A percentile compares a stretch with the other conserved stretches of the same genome.
These are phyloP conservation scores for Pichia sporocuriosa DNA, from an alignment of 805 yeast genomes.

Conservation along the genomic window DNA sequence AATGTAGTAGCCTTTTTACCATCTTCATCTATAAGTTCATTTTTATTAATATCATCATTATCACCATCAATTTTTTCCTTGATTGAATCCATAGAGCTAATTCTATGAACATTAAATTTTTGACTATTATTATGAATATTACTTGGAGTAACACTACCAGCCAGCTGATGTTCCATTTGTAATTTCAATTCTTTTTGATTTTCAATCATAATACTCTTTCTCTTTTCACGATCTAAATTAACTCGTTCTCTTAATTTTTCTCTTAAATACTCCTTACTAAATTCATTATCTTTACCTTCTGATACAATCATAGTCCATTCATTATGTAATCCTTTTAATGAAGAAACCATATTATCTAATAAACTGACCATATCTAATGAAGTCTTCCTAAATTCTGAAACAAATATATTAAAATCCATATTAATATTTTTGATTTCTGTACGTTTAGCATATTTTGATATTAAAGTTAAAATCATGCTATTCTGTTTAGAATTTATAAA, in stretches of 20 bases:
- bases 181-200: conserved; percentile 3
- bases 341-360: conserved; percentile 20
- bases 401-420: conserved; percentile 7
- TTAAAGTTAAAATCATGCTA: conserved; percentile 41
- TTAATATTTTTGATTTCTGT: conserved; percentile 13
- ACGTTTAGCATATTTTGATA: conserved; percentile 41
- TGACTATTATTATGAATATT: neutral
- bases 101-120: neutral
- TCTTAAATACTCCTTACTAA: conserved; percentile 30
- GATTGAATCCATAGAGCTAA: neutral
- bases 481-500: conserved; percentile 41
- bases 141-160: neutral
- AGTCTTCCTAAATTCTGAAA: conserved; percentile 35
- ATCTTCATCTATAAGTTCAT: too few relatives aligned
- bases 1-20: too few relatives aligned
- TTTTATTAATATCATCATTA: neutral
- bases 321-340: conserved; percentile 32
- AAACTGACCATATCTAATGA: conserved; percentile 35
- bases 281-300: conserved; percentile 35
- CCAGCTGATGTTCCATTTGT: neutral
- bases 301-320: conserved; percentile 32
- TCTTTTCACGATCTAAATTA: conserved; percentile 11
- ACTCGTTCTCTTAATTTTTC: conserved; percentile 21
- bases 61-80: neutral
- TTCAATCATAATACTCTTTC: conserved; percentile 1